Evolutionary conservation across 495 filamentous ascomycete genomes (phyloP).

Genomic region (Usnea hakonensis): DNA sequence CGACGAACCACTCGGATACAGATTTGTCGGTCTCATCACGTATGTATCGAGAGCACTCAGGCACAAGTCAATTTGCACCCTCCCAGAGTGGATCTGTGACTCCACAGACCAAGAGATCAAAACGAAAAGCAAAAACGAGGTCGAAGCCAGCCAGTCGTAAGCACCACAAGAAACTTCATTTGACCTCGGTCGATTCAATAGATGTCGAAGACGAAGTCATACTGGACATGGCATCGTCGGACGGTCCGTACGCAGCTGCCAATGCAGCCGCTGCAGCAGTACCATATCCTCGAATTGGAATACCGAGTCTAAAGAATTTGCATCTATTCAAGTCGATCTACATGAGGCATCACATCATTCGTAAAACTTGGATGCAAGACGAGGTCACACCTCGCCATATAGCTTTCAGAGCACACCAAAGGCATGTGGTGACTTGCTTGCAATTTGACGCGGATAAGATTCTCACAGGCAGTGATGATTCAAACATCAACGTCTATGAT

Average conservation of each 20-base stretch:
- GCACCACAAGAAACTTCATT: conserved; percentile 27
- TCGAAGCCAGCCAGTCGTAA: conserved; percentile 26
- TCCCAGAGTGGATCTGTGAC: conserved; percentile 6
- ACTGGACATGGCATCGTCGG: conserved; percentile 30
- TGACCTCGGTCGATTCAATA: conserved; percentile 10
- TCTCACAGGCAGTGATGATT: conserved; percentile 94
- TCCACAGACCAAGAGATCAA: conserved; percentile 38
- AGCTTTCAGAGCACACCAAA: conserved; percentile 89
- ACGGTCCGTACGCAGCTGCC: conserved; percentile 81
- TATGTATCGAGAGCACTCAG: not conserved
- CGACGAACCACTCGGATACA: conserved; percentile 40
- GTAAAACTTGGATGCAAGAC: conserved; percentile 80
- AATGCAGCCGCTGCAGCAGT: conserved; percentile 72
- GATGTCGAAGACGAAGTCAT: conserved; percentile 18
- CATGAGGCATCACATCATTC: conserved; percentile 80
- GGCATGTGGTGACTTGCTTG: conserved; percentile 94
- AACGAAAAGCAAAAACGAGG: conserved; percentile 40
- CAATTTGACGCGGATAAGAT: conserved; percentile 98
- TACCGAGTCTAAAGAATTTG: conserved; percentile 67
- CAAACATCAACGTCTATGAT: conserved; percentile 96
- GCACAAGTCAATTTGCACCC: conserved; percentile 2
- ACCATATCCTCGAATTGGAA: conserved; percentile 70
- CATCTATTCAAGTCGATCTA: conserved; percentile 97
- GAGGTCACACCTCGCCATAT: conserved; percentile 85
- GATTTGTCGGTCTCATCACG: conserved; percentile 29